These are phyloP conservation scores for Alternaria brassicae DNA, from an alignment of 2,329 filamentous ascomycete species.

Conservation along the genomic window DNA sequence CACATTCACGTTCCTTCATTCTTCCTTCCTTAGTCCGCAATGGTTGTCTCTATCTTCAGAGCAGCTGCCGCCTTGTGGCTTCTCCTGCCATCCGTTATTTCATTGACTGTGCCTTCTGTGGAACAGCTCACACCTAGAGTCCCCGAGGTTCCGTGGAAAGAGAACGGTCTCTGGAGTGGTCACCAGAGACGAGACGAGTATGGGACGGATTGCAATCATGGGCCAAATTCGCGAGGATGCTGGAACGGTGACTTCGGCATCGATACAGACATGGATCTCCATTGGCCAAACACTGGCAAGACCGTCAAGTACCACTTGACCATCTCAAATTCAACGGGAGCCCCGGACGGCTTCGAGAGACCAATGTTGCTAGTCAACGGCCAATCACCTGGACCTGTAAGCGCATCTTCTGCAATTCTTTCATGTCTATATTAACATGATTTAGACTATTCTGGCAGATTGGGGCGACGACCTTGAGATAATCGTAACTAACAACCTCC, in stretches of 20 bases:
- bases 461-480: conserved; percentile 53
- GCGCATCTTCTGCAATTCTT: conserved; percentile 21
- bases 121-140: conserved; percentile 18
- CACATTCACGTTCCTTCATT: conserved; percentile 15
- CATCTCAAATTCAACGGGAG: conserved; percentile 52
- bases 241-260: conserved; percentile 48
- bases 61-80: conserved; percentile 20
- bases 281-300: conserved; percentile 54
- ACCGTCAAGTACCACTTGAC: conserved; percentile 54
- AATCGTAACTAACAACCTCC: conserved; percentile 47
- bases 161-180: conserved; percentile 21
- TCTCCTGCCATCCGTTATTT: conserved; percentile 23
- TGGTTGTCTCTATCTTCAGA: conserved; percentile 12
- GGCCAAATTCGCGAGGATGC: conserved; percentile 31
- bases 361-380: conserved; percentile 55
- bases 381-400: conserved; percentile 57
- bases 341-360: conserved; percentile 56
- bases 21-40: conserved; percentile 15
- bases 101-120: conserved; percentile 24
- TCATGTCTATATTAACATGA: conserved; percentile 23
- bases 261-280: conserved; percentile 54
- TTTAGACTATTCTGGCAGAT: conserved; percentile 52
- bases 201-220: conserved; percentile 28
- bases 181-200: conserved; percentile 19
- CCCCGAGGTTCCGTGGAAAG: conserved; percentile 32